Evolutionary conservation across 768 basidiomycete species (phyloP), one percentile per base, ranked within the genome.

Genomic region (Piloderma croceum): DNA sequence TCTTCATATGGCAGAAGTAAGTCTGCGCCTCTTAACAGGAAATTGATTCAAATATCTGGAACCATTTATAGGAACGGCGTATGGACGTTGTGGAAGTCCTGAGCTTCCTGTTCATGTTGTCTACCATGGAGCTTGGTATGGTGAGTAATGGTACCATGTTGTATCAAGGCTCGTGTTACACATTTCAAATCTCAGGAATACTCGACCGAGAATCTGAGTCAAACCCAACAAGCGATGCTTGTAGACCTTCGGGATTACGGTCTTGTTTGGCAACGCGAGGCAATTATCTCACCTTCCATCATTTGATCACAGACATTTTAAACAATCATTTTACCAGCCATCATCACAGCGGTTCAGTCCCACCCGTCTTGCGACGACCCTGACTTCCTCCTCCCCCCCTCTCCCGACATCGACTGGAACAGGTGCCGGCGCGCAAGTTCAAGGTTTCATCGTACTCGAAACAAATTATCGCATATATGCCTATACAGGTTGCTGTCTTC

Each of bases 401-500:
- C 69, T 89, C 54, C 83, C 83, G 45, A 79, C 77, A 39, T 75
- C 76, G 31, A 68, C 70, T 39, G 60, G 59, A 41, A 69, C 78
- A 9, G 72, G 72, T 22, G 69, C 71, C 35, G 76, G 75, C 33
- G 73, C 75, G 23, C 71, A 81, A 49, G 64, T 71, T 55, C 80
- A 94, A 60, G 90, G 93, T 11, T 98, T 96, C 68, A 84, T 98
- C 51, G 81, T 98, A 50, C 73, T 99, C 31, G 96, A 99, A 68
- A 98, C 96, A 15, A 98, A 99, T 67, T 98, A 97, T 68, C 85
- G 92, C 50, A 67, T 99, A 47, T 99, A 98, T 59, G 96, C 96
- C 4, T 99, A 99, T 62, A 99, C 96, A 24, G 85, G 92, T 92
- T 60, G 38, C 67, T 42, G 22, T 27, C 39, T 45, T 39, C 19